Conservation (phyloP, 257 asterid genomes). For the Lithospermum erythrorhizon region DNA sequence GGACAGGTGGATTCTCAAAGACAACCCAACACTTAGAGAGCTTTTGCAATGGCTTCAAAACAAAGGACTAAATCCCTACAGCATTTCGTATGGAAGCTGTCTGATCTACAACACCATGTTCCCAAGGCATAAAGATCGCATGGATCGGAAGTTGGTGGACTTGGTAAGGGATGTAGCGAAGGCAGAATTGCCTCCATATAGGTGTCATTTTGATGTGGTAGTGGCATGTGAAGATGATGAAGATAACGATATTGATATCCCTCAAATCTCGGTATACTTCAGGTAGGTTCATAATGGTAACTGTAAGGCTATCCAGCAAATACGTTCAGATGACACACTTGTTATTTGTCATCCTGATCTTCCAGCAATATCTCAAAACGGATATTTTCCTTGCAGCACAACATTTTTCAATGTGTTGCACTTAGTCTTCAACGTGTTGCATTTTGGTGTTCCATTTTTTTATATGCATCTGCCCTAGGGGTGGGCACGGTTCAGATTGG, state of each 20-base stretch:
- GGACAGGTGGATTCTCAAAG: constrained; percentile 35
- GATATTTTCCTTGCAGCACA: too few species aligned
- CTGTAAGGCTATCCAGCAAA: too few species aligned
- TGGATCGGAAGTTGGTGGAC: constrained; percentile 30
- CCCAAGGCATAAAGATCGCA: constrained; percentile 29
- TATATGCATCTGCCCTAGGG: too few species aligned
- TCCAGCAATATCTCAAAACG: too few species aligned
- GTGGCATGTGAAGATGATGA: constrained; percentile 40
- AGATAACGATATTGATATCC: constrained; percentile 28
- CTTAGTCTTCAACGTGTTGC: too few species aligned
- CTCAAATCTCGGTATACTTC: constrained; percentile 29
- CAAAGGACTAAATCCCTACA: constrained; percentile 30
- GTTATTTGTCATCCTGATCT: too few species aligned
- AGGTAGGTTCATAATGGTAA: constrained; percentile 4
- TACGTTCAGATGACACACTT: too few species aligned
- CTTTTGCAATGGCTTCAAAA: constrained; percentile 26
- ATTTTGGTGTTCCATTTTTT: too few species aligned
- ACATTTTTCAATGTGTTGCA: too few species aligned
- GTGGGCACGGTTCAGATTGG: too few species aligned
- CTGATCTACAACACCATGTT: constrained; percentile 33
- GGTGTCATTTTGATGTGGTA: constrained; percentile 28
- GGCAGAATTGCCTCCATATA: constrained; percentile 24
- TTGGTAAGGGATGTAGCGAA: constrained; percentile 28
- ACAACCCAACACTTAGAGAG: constrained; percentile 26
- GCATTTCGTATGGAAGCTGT: constrained; percentile 35